Percentiles rank a stretch among this genome's conserved stretches.
Conservation (phyloP, 2,329 filamentous ascomycete genomes). For the Juglanconis sp. region DNA sequence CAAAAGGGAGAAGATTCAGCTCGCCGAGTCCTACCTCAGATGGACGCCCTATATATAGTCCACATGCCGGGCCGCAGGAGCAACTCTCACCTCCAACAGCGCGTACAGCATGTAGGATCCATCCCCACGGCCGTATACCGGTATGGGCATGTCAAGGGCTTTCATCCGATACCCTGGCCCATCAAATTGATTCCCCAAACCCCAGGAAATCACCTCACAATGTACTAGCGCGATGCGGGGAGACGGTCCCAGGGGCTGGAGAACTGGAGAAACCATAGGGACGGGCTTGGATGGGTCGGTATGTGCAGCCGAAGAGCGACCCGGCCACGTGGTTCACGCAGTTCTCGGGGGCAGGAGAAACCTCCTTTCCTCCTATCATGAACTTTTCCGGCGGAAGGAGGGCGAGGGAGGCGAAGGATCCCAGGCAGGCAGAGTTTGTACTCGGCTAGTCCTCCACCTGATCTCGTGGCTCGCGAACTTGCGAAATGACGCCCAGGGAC, state of each 20-base stretch:
- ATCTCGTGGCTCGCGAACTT: neutral
- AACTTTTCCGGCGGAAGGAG: slow-evolving; percentile 1
- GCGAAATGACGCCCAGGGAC: neutral
- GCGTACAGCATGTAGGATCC: neutral
- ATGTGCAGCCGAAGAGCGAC: neutral
- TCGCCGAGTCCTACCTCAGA: slow-evolving; percentile 2
- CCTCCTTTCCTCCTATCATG: slow-evolving; percentile 17
- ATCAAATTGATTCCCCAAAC: slow-evolving; percentile 11
- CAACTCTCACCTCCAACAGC: neutral
- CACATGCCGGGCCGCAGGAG: neutral
- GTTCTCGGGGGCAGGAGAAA: slow-evolving; percentile 7
- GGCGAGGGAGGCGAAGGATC: neutral
- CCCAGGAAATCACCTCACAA: slow-evolving; percentile 1
- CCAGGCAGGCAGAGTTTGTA: too few relatives aligned
- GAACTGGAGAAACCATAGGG: neutral
- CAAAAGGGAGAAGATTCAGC: neutral
- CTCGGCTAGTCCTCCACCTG: too few relatives aligned
- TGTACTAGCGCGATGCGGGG: slow-evolving; percentile 12
- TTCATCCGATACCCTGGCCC: slow-evolving; percentile 1
- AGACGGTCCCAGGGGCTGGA: neutral
- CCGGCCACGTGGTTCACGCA: neutral
- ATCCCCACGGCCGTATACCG: neutral
- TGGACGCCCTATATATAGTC: slow-evolving; percentile 1
- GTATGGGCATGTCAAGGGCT: neutral
- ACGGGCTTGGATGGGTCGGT: neutral